Evolutionary conservation across 495 filamentous ascomycete species (phyloP).

Genomic region (Aspergillus bertholletiae): DNA sequence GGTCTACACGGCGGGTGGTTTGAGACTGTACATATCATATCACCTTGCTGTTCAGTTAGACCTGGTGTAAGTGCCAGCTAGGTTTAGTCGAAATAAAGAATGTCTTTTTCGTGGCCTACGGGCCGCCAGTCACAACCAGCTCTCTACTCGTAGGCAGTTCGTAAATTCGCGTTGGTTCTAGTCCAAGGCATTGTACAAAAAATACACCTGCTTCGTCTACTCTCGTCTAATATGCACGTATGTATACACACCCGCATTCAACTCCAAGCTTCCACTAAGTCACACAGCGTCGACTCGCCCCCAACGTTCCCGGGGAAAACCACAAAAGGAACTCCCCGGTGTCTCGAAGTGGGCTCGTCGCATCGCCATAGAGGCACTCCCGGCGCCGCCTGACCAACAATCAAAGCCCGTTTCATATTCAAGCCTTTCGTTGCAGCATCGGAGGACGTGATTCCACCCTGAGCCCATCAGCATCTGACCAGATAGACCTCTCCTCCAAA

Average conservation of each 20-base stretch:
- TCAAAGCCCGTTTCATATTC: conserved; percentile 47
- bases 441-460: conserved; percentile 53
- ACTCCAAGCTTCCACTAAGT: conserved; percentile 36
- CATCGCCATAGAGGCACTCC: conserved; percentile 56
- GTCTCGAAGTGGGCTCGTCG: conserved; percentile 43
- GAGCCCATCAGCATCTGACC: neutral
- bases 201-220: no score
- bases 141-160: neutral
- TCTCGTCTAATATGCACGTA: no score
- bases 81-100: conserved; percentile 20
- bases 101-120: conserved; percentile 18
- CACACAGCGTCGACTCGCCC: conserved; percentile 42
- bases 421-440: conserved; percentile 52
- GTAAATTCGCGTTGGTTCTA: no score
- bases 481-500: neutral
- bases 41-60: conserved; percentile 6
- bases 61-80: conserved; percentile 16
- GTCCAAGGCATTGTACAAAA: no score
- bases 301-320: conserved; percentile 59
- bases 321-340: conserved; percentile 46
- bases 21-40: conserved; percentile 25
- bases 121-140: conserved; percentile 6
- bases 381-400: conserved; percentile 51
- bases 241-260: conserved; percentile 5
- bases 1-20: conserved; percentile 5